Conservation (phyloP, 2,329 filamentous ascomycete species). For the Fonsecaea monophora region DNA sequence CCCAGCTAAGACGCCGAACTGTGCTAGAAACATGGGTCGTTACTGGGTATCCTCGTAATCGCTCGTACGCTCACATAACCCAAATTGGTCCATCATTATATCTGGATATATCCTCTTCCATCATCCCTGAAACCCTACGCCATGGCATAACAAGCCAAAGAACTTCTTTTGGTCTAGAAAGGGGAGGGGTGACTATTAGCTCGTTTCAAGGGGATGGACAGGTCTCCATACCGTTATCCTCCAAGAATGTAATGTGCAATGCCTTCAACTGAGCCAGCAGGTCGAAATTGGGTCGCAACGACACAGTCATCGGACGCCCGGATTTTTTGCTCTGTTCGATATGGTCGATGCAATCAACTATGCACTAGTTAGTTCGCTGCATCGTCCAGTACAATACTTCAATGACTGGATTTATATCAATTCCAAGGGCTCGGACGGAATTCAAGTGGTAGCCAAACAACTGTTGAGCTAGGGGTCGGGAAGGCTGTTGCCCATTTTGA, state of each 20-base stretch:
- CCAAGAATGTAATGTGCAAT: constrained; percentile 49
- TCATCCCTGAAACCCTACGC: constrained; percentile 34
- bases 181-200: constrained; percentile 4
- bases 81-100: constrained; percentile 12
- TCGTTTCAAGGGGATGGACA: not conserved
- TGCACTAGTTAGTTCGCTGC: constrained; percentile 11
- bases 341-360: constrained; percentile 50
- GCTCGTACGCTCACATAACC: constrained; percentile 28
- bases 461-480: not conserved
- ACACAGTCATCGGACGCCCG: constrained; percentile 47
- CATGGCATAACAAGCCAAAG: constrained; percentile 33
- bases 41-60: constrained; percentile 20
- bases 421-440: not conserved
- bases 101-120: constrained; percentile 9
- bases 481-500: not conserved
- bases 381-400: not conserved
- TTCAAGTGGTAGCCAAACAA: not conserved
- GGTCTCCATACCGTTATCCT: constrained; percentile 45
- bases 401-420: not conserved
- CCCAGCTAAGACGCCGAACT: not conserved
- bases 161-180: constrained; percentile 34
- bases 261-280: constrained; percentile 49
- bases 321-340: constrained; percentile 50
- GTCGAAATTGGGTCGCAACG: constrained; percentile 51
- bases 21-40: not conserved